Percentiles rank a stretch among this genome's conserved stretches.
phyloP scores from a whole-genome alignment of 2,329 filamentous ascomycete species.

The Pseudogymnoascus verrucosus region DNA sequence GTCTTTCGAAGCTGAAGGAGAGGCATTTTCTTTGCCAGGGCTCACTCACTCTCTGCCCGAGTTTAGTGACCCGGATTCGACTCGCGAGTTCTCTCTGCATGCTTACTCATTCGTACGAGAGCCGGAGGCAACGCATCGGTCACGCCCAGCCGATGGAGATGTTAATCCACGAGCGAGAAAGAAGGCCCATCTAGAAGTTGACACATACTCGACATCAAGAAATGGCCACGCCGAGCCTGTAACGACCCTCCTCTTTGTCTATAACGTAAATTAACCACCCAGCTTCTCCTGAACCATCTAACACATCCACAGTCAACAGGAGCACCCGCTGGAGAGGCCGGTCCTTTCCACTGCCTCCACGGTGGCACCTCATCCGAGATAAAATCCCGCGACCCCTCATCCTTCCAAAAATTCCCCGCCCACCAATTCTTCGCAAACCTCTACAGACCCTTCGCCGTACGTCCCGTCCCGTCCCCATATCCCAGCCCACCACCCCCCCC shows the following conservation, averaged over 20 bases:
- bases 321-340: conserved; percentile 18
- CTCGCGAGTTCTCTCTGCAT: background rate
- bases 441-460: conserved; percentile 45
- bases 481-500: background rate
- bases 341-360: conserved; percentile 31
- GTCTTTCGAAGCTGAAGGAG: background rate
- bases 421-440: conserved; percentile 52
- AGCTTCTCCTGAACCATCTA: background rate
- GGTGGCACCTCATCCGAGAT: conserved; percentile 29
- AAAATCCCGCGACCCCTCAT: conserved; percentile 36
- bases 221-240: background rate
- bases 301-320: conserved; percentile 10
- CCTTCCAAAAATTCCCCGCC: conserved; percentile 43
- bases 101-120: background rate
- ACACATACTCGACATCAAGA: background rate
- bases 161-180: background rate
- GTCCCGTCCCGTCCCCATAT: conserved; percentile 20
- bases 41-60: background rate
- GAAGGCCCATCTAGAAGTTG: background rate
- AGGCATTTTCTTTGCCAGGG: background rate
- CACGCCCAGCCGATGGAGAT: background rate
- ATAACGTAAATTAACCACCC: background rate
- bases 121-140: background rate
- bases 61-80: background rate
- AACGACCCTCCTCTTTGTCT: background rate